phyloP scores from a whole-genome alignment of 148 eudicot species.

The Gaultheria prostrata region DNA sequence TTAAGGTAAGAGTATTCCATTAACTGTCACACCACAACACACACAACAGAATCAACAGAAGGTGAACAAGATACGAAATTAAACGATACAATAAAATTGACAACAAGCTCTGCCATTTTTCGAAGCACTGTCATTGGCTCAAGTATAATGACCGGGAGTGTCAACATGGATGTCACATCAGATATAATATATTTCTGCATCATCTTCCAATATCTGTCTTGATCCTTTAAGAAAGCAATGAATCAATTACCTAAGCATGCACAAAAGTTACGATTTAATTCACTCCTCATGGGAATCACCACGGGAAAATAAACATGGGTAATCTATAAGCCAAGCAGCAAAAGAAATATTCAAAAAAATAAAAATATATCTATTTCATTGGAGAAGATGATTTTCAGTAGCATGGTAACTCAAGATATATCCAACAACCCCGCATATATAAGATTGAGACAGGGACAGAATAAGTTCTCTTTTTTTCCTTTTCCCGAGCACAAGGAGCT shows the following conservation, averaged over 20 bases:
- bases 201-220: constrained; percentile 86
- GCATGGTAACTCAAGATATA: too few relatives aligned
- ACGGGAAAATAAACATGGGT: background rate
- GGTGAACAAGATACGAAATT: constrained; percentile 1
- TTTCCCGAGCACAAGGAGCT: background rate
- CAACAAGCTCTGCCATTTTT: constrained; percentile 90
- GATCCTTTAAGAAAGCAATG: constrained; percentile 47
- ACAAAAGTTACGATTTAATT: background rate
- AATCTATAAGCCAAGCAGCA: background rate
- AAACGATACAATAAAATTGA: background rate
- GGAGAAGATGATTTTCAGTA: background rate
- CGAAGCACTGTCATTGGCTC: constrained; percentile 98
- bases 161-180: constrained; percentile 93
- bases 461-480: background rate
- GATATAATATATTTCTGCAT: constrained; percentile 88
- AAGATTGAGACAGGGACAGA: background rate
- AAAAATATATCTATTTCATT: background rate
- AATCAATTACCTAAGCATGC: background rate
- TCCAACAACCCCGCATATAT: background rate
- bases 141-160: constrained; percentile 83
- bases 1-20: constrained; percentile 81
- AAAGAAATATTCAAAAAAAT: background rate
- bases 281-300: background rate
- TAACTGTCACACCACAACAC: constrained; percentile 43
- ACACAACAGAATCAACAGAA: constrained; percentile 5